Evolutionary conservation across 345 rosid species (phyloP).

Genomic region (Leavenworthia alabamica): DNA sequence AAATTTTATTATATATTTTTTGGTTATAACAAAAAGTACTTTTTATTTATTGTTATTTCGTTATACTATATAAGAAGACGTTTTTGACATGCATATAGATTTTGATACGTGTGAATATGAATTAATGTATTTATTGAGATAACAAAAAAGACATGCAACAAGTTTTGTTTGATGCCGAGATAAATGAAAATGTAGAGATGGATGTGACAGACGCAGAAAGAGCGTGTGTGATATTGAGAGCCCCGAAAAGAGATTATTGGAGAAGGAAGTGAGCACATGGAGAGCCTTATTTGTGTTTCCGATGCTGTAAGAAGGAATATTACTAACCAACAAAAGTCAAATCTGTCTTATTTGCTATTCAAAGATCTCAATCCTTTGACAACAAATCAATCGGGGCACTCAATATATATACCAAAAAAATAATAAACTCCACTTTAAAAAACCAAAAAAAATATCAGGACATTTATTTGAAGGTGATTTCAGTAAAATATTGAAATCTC

Average conservation of each 20-base stretch:
- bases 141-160: too few species aligned
- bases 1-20: too few species aligned
- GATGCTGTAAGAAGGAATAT: slow-evolving; percentile 26
- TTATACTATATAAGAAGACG: not conserved
- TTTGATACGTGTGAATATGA: not conserved
- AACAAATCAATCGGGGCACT: slow-evolving; percentile 6
- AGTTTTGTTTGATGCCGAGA: not conserved
- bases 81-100: not conserved
- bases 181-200: not conserved
- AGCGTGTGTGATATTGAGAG: slow-evolving; percentile 31
- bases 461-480: not conserved
- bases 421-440: not conserved
- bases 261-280: slow-evolving; percentile 33
- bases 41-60: not conserved
- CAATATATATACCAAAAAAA: not conserved
- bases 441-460: not conserved
- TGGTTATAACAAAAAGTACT: too few species aligned
- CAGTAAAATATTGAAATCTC: not conserved
- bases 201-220: slow-evolving; percentile 30
- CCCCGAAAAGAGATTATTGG: slow-evolving; percentile 30
- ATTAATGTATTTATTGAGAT: not conserved
- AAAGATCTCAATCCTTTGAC: slow-evolving; percentile 10
- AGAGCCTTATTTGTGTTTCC: slow-evolving; percentile 30
- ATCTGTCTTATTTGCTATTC: slow-evolving; percentile 26
- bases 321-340: slow-evolving; percentile 34